phyloP scores from a whole-genome alignment of 176 grass and related monocot species.

The Dactylis glomerata region DNA sequence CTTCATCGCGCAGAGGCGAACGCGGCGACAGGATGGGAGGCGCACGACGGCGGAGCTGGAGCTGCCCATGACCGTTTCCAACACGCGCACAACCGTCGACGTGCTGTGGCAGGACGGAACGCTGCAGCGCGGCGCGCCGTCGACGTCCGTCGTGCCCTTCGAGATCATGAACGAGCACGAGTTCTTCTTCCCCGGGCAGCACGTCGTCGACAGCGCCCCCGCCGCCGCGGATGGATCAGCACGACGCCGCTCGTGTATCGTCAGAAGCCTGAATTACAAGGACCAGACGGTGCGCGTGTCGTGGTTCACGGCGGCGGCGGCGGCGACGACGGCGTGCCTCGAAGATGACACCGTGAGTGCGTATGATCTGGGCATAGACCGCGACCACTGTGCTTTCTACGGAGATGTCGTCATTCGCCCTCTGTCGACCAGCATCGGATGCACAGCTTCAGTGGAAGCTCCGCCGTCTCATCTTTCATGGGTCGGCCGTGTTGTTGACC shows the following conservation, averaged over 20 bases:
- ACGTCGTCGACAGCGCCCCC: too few species aligned
- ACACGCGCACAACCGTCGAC: too few species aligned
- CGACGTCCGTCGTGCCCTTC: too few species aligned
- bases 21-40: background rate
- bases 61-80: too few species aligned
- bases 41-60: background rate
- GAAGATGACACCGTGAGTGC: background rate
- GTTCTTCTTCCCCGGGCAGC: too few species aligned
- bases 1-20: background rate
- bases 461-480: background rate
- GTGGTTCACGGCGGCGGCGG: background rate
- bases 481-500: background rate
- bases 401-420: background rate
- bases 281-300: too few species aligned
- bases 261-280: background rate
- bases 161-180: too few species aligned
- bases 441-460: too few species aligned
- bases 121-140: too few species aligned
- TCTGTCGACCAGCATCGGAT: background rate
- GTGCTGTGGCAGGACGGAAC: too few species aligned
- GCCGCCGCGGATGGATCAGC: too few species aligned
- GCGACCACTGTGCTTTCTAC: background rate
- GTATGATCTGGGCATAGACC: background rate
- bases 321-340: too few species aligned
- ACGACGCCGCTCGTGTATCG: background rate